Conservation (phyloP, 257 asterid species). For the Buddleja alternifolia region DNA sequence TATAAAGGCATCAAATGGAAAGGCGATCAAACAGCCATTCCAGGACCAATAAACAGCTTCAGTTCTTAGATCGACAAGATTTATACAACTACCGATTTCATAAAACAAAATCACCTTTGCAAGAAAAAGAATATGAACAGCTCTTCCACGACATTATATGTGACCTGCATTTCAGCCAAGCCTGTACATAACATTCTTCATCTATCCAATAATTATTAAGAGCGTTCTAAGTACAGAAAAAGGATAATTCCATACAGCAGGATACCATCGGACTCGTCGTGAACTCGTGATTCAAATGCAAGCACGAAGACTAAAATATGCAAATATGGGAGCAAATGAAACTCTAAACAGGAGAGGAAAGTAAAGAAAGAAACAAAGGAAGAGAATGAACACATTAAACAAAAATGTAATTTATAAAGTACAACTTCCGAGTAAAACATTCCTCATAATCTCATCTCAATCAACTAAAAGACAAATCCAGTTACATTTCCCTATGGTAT, state of each 20-base stretch:
- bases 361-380: not conserved
- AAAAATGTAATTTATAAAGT: not conserved
- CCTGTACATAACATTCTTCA: not conserved
- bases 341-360: not conserved
- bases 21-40: not conserved
- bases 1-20: not conserved
- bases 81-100: not conserved
- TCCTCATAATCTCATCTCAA: not conserved
- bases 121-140: not conserved
- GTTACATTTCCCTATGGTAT: not conserved
- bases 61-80: not conserved
- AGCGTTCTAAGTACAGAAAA: not conserved
- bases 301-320: not conserved
- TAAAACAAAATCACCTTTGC: not conserved
- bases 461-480: not conserved
- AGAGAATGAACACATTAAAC: not conserved
- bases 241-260: not conserved
- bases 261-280: not conserved
- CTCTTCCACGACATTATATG: not conserved
- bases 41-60: not conserved
- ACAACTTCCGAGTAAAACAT: not conserved
- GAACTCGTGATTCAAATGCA: not conserved
- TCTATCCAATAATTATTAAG: not conserved
- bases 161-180: not conserved
- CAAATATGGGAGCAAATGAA: not conserved